Percentiles rank a stretch among this genome's conserved stretches.
These are phyloP conservation scores for Urochloa ruziziensis DNA, from an alignment of 176 grass and related monocot species.

Conservation along the genomic window DNA sequence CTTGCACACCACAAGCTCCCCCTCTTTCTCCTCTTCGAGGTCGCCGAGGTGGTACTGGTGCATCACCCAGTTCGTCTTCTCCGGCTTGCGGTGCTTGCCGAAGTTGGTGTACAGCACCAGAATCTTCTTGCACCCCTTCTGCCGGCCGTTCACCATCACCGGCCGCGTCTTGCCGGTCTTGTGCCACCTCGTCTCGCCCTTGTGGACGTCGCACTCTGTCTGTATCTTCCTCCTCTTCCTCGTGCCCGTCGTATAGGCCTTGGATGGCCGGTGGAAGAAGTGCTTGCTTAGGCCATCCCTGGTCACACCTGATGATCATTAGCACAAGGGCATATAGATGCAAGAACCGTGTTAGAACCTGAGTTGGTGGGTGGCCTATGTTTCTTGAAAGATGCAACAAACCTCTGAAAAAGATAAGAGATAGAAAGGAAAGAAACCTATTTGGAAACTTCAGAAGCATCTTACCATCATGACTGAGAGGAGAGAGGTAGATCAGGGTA, in stretches of 20 bases:
- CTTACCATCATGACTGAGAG: slow-evolving; percentile 63
- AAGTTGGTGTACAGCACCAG: slow-evolving; percentile 98
- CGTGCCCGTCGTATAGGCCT: slow-evolving; percentile 96
- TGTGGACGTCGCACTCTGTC: slow-evolving; percentile 71
- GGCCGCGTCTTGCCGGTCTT: slow-evolving; percentile 98
- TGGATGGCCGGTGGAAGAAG: slow-evolving; percentile 99
- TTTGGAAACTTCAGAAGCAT: slow-evolving; percentile 91
- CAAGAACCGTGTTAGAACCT: slow-evolving; percentile 19
- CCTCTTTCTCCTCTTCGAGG: slow-evolving; percentile 96
- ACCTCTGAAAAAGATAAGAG: slow-evolving; percentile 50
- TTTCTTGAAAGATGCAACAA: slow-evolving; percentile 83
- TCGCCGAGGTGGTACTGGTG: slow-evolving; percentile 99
- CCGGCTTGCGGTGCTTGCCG: slow-evolving; percentile 91
- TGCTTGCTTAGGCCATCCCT: slow-evolving; percentile 98
- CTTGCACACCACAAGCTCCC: slow-evolving; percentile 95
- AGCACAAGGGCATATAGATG: slow-evolving; percentile 28
- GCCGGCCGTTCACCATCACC: slow-evolving; percentile 71
- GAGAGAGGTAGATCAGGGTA: slow-evolving; percentile 46
- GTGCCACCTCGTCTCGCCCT: slow-evolving; percentile 97
- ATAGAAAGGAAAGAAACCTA: slow-evolving; percentile 61
- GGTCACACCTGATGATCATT: slow-evolving; percentile 71
- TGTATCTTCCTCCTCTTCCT: slow-evolving; percentile 97
- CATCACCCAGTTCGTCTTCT: slow-evolving; percentile 99
- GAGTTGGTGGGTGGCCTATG: slow-evolving; percentile 34
- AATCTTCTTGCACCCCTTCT: slow-evolving; percentile 99